Evolutionary conservation across 2,329 filamentous ascomycete species (phyloP).

Genomic region (Penicillium griseofulvum): DNA sequence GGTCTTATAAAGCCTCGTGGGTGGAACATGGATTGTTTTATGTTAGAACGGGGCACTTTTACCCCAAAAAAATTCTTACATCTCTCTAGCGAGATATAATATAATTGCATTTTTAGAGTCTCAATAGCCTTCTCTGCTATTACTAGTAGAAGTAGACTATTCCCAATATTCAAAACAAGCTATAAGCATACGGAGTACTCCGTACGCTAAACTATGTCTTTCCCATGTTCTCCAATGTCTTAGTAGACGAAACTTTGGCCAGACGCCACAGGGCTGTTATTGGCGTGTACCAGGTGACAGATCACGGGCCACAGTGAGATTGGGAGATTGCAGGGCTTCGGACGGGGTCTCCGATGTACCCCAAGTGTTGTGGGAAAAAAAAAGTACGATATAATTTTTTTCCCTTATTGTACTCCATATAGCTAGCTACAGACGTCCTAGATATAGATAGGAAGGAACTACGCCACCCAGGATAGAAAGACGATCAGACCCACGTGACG

Average conservation of each 20-base stretch:
- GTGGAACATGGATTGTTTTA: no score
- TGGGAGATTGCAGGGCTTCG: constrained; percentile 1
- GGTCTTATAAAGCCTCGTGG: no score
- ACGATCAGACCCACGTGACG: constrained; percentile 1
- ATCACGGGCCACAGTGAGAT: constrained; percentile 4
- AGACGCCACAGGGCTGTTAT: constrained; percentile 1
- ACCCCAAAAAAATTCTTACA: no score
- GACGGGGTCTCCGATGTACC: background rate
- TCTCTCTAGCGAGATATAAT: no score
- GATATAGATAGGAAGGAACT: no score
- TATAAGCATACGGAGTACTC: background rate
- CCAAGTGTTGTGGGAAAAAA: background rate
- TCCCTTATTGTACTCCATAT: no score
- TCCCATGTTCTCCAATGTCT: background rate
- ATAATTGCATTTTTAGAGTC: no score
- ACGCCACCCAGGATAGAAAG: no score
- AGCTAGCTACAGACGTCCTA: no score
- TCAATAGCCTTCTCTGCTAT: no score
- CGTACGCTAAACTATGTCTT: background rate
- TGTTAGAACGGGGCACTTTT: no score
- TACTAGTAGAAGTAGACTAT: background rate
- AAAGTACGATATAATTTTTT: background rate
- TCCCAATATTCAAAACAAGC: background rate
- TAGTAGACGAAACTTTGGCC: background rate
- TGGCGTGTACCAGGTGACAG: background rate